Evolutionary conservation across 2,329 filamentous ascomycete species (phyloP), one percentile per base, ranked within the genome.

Genomic region (Colletotrichum incanum): DNA sequence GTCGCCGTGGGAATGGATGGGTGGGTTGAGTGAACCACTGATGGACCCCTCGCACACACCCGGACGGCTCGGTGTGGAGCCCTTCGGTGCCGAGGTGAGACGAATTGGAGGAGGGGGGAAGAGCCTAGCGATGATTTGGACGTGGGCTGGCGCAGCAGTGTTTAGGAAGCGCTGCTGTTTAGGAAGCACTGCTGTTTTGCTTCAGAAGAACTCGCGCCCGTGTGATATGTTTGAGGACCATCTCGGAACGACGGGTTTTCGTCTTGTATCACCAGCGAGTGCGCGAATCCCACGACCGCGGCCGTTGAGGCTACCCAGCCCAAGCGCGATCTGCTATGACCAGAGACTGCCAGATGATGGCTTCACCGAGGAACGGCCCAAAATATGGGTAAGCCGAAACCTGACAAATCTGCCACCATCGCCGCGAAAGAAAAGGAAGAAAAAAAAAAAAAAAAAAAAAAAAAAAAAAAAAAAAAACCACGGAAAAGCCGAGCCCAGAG

Each of bases 1-100:
- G 37, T 50, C 14, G 34, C 20, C 18, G 50, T 41, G 37, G 9
- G n/a, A 23, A 39, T 23, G 34, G 34, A 23, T 56, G 20, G 20
- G 37, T 28, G 11, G 23, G n/a, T 16, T 34, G 8, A 37, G 9
- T 12, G 47, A 67, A 67, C 50, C 66, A 54, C 39, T 34, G 61
- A 23, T 47, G 52, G 16, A 65, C 39, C 41, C 37, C 11, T 9
- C 16, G 20, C 20, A 55, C 50, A 55, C 20, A 34, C 7, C 43
- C 52, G 28, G 43, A 55, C 65, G 60, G 43, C 45, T 54, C 43
- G 52, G 18, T 14, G 45, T 60, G 62, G 16, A 50, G 31, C 31
- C 31, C 43, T 4, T 62, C 59, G 31, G 59, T 28, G 39, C 55
- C 54, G 63, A 41, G 55, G 50, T 37, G 54, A 59, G 66, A 63